Base-by-base conservation (phyloP, 2,329 filamentous ascomycete genomes). In the Apiospora koreana region DNA sequence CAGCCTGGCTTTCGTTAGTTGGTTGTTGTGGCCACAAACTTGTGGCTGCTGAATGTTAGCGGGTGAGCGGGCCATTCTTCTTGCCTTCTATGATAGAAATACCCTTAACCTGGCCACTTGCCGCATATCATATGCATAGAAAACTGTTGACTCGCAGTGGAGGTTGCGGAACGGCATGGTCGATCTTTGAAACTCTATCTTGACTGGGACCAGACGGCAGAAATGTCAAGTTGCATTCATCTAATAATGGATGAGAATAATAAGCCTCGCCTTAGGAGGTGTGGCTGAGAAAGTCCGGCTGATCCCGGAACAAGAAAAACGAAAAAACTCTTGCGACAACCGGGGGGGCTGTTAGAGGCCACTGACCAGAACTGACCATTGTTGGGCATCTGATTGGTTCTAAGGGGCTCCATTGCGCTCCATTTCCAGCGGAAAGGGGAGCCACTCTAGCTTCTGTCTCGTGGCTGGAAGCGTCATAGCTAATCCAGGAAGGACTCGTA, bases 401-500 rank as follows among this genome's bases (percentile, higher is more conserved):
- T 7, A 18, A 31, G 28, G 18, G 50, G 25, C 50, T 35, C 54
- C 54, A 62, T n/a, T 2, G 54, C 28, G 21, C 31, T 62, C 54
- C 54, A 62, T 62, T 62, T 62, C 31, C 21, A 62, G 54, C 28
- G 31, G 54, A 62, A 62, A 62, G 54, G 54, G 31, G 54, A 62
- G 54, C 54, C 54, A 62, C 54, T 62, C 31, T 62, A 62, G 54
- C 54, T 38, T 38, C 8, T 38, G 54, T 62, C 54, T 62, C 54
- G 65, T 67, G 65, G 65, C 65, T 67, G 65, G 65, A 67, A 67
- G 65, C 65, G 65, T 67, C 65, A 67, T 67, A 67, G 65, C 31
- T 67, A 38, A 10, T 12, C 31, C 31, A 62, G 54, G 21, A 62
- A 62, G 54, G 12, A 31, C 35, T 31, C 31, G 54, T 62, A 62